Evolutionary conservation across 306 rosid genomes (phyloP), one percentile per base, ranked within the genome.

Genomic region (Amphicarpaea edgeworthii): DNA sequence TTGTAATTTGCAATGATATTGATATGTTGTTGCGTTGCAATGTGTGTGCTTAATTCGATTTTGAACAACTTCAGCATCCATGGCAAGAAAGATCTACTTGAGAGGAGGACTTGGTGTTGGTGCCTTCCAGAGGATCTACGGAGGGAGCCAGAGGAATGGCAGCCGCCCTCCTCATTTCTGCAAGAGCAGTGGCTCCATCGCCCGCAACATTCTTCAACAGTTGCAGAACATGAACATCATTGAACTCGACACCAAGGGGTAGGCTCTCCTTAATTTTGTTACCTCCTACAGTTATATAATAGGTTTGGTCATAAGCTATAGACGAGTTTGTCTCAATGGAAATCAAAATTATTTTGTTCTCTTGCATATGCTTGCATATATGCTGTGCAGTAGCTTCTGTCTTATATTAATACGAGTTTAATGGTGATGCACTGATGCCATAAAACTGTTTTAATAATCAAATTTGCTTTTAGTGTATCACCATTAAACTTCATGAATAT

Each of bases 101-200:
- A 83, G 86, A 20, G 86, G 86, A 5, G 86, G 86, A 21, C 83
- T 83, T 15, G 86, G 86, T 20, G 86, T 83, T 41, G 86, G 86
- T 42, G 83, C 86, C 1, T 83, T 83, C 21, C 83, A 83, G 76
- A 78, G 86, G 73, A 83, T 83, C 8, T 83, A 83, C 67, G 86
- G 86, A n/a, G 86, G 86, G 15, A 83, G 86, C 69, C n/a, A 83
- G 68, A 78, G 86, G 77, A 83, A 83, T 0, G 86, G 86, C 16
- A 83, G 86, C 32, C 83, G 86, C 12, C 86, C 86, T 58, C 86
- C 80, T 21, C 86, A 83, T 78, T 83, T 83, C 75, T 78, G 83
- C 38, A 78, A 83, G 80, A 83, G 86, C 77, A 83, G 86, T 1
- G 86, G 86, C 41, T 61, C 86, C 42, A 73, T 83, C 73, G 86